Conservation (phyloP, 1,284 basidiomycete genomes). For the Ganoderma lingzhi region DNA sequence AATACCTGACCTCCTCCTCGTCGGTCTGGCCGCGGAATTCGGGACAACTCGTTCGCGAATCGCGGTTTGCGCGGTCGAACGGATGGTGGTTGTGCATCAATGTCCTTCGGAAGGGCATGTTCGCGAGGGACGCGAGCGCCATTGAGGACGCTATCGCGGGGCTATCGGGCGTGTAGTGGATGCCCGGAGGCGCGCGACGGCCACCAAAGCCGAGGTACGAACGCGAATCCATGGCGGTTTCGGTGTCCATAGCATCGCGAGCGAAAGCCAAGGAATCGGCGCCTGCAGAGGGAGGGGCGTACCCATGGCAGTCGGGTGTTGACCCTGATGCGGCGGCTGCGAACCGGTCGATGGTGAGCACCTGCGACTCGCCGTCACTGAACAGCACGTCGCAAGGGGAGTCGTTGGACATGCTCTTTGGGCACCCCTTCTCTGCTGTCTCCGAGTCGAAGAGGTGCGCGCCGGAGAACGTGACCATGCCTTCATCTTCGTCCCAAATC, state of each 20-base stretch:
- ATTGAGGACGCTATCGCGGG: constrained; percentile 37
- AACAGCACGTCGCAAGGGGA: constrained; percentile 33
- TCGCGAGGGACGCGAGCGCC: constrained; percentile 32
- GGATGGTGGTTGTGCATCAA: constrained; percentile 25
- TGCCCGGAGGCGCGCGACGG: constrained; percentile 30
- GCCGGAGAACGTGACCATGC: constrained; percentile 63
- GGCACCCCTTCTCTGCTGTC: constrained; percentile 31
- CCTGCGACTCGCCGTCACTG: constrained; percentile 47
- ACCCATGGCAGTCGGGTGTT: constrained; percentile 26
- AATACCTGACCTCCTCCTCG: constrained; percentile 9
- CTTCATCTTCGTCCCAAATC: constrained; percentile 63
- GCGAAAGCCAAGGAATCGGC: constrained; percentile 35
- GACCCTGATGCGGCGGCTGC: constrained; percentile 23
- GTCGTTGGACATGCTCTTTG: constrained; percentile 37
- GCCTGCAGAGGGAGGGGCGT: constrained; percentile 24
- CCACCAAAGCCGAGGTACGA: constrained; percentile 35
- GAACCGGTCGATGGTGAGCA: constrained; percentile 46
- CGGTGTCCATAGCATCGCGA: constrained; percentile 37
- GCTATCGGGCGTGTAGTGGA: constrained; percentile 32
- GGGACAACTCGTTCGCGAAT: constrained; percentile 15
- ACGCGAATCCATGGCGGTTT: constrained; percentile 41
- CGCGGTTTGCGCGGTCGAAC: constrained; percentile 20
- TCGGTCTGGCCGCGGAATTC: constrained; percentile 17
- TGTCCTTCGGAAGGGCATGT: constrained; percentile 26
- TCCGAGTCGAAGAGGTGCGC: constrained; percentile 52